Conservation (phyloP, 2,329 filamentous ascomycete species). For the Pyrenochaeta sp. region DNA sequence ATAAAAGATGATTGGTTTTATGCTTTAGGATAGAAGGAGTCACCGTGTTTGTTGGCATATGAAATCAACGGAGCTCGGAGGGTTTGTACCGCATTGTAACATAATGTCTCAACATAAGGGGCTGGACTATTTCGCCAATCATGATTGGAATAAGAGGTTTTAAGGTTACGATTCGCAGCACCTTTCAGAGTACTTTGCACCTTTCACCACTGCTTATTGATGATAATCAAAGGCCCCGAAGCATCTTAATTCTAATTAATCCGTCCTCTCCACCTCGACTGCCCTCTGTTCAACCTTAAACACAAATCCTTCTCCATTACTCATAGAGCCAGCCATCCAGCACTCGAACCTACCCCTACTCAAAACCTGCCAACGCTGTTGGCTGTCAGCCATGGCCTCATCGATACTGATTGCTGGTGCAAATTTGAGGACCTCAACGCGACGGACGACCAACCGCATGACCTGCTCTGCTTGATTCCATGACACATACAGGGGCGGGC, state of each 20-base stretch:
- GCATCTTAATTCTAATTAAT: neutral
- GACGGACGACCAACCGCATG: slow-evolving; percentile 45
- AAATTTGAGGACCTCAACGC: slow-evolving; percentile 48
- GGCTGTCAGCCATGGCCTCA: slow-evolving; percentile 48
- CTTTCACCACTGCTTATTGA: neutral
- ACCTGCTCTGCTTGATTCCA: slow-evolving; percentile 36
- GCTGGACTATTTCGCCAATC: neutral
- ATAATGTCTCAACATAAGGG: neutral
- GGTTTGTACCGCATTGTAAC: neutral
- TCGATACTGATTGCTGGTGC: slow-evolving; percentile 48
- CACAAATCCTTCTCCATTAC: slow-evolving; percentile 33
- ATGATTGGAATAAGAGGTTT: too few species aligned
- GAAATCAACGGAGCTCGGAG: neutral
- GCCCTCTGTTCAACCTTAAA: slow-evolving; percentile 32
- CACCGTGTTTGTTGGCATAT: neutral
- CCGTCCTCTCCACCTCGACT: slow-evolving; percentile 23
- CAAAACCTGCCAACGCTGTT: slow-evolving; percentile 48
- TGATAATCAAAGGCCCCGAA: neutral
- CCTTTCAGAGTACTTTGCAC: too few species aligned
- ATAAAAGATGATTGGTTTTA: too few species aligned
- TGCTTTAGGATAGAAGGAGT: neutral
- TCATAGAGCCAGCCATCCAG: slow-evolving; percentile 34
- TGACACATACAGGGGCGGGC: slow-evolving; percentile 33
- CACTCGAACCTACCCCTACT: slow-evolving; percentile 46
- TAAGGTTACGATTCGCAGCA: too few species aligned